phyloP scores from a whole-genome alignment of 768 basidiomycete genomes.

The Chalciporus sphaerocephalus region DNA sequence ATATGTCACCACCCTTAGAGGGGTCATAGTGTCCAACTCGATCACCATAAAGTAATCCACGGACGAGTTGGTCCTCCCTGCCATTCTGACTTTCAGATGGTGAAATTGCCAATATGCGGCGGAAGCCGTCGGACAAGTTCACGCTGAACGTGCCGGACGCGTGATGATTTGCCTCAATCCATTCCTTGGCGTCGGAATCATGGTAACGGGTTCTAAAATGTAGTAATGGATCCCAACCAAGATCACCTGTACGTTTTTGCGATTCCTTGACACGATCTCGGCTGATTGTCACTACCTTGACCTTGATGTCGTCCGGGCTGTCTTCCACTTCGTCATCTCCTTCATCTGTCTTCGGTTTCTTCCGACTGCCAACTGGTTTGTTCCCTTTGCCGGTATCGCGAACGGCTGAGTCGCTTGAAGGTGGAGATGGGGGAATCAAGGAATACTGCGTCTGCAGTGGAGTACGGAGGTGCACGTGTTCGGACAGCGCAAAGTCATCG shows the following conservation, averaged over 20 bases:
- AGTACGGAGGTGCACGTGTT: conserved; percentile 2
- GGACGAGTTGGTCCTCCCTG: conserved; percentile 51
- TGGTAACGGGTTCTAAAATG: conserved; percentile 22
- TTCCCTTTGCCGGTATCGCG: conserved; percentile 39
- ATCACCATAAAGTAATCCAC: conserved; percentile 55
- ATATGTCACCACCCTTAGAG: conserved; percentile 64
- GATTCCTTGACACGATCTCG: conserved; percentile 11
- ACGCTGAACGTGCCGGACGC: conserved; percentile 44
- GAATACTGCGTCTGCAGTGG: conserved; percentile 19
- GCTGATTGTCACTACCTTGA: conserved; percentile 21
- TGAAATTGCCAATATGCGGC: conserved; percentile 59
- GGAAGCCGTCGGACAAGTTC: conserved; percentile 63
- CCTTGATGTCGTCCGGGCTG: conserved; percentile 13
- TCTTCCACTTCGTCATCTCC: conserved; percentile 26
- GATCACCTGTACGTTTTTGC: conserved; percentile 10
- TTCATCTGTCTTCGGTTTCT: conserved; percentile 45
- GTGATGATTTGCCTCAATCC: conserved; percentile 30
- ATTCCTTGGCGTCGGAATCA: conserved; percentile 12
- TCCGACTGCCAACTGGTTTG: conserved; percentile 37
- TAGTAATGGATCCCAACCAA: conserved; percentile 31
- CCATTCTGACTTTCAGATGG: conserved; percentile 39
- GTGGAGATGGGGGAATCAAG: conserved; percentile 70
- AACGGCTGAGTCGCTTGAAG: conserved; percentile 35
- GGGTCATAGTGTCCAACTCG: conserved; percentile 56
- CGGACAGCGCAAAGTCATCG: conserved; percentile 18